These are phyloP conservation scores for Xylaria polymorpha DNA, from an alignment of 2,329 filamentous ascomycete species.

Conservation along the genomic window DNA sequence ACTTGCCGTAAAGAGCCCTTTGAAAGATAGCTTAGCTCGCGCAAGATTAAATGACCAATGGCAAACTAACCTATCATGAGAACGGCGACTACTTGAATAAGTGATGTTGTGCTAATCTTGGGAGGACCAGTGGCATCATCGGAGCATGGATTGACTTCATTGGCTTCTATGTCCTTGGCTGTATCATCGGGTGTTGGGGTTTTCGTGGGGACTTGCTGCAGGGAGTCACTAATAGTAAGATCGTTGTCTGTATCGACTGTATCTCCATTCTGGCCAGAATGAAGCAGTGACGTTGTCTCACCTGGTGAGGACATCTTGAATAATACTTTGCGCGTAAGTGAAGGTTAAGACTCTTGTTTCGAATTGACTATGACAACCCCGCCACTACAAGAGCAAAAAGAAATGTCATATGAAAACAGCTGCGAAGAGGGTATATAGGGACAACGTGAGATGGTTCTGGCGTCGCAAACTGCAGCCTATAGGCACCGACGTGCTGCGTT, in stretches of 20 bases:
- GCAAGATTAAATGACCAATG: not conserved
- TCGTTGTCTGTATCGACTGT: not conserved
- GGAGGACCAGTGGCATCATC: not conserved
- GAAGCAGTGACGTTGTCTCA: conserved; percentile 33
- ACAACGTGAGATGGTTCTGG: not conserved
- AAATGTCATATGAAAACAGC: not conserved
- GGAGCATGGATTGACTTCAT: not conserved
- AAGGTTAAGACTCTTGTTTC: not conserved
- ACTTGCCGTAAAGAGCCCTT: conserved; percentile 71
- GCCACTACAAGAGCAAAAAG: not conserved
- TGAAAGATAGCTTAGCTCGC: conserved; percentile 12
- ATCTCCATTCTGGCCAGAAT: conserved; percentile 12
- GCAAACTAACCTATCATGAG: conserved; percentile 32
- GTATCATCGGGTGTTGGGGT: not conserved
- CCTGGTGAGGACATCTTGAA: conserved; percentile 18
- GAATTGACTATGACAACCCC: not conserved
- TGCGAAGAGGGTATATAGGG: not conserved
- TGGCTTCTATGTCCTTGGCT: conserved; percentile 29
- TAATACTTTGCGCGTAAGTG: not conserved
- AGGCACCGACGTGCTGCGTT: not conserved
- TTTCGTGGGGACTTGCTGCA: not conserved
- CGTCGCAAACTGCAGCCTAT: conserved; percentile 18
- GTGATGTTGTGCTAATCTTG: conserved; percentile 25
- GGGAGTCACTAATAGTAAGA: not conserved
- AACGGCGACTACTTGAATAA: conserved; percentile 33